phyloP scores from a whole-genome alignment of 371 early-diverging fungal species.

The Chytridium lagenaria region DNA sequence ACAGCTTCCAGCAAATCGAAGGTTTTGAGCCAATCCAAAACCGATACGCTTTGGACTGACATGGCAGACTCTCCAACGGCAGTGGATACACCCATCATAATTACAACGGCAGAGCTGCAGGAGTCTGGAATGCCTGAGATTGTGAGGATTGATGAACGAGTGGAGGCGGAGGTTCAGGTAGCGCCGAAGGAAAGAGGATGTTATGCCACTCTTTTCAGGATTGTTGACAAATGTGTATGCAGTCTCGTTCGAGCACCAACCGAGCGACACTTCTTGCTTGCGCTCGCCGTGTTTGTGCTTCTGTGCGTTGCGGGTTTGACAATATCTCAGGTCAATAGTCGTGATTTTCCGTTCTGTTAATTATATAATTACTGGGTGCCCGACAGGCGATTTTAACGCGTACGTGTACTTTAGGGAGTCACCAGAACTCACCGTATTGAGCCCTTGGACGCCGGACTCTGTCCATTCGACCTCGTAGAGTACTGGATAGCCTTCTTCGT shows the following conservation, averaged over 20 bases:
- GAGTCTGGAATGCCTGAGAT: no score
- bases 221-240: neutral
- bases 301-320: no score
- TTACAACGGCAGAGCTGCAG: no score
- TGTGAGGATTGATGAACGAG: neutral
- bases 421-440: constrained; percentile 11
- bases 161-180: neutral
- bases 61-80: no score
- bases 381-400: neutral
- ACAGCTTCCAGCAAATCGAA: neutral
- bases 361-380: neutral
- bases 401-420: neutral
- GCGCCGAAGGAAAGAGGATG: neutral
- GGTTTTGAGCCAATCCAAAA: neutral
- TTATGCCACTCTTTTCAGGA: neutral
- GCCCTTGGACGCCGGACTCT: neutral
- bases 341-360: no score
- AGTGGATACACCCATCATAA: no score
- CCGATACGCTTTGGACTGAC: neutral
- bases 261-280: no score
- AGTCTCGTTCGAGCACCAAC: no score
- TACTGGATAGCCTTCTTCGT: constrained; percentile 7
- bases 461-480: neutral
- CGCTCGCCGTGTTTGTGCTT: no score
- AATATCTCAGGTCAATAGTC: no score